Conservation (phyloP, 192 early-diverging fungal species). For the Borealophlyctis nickersoniae region DNA sequence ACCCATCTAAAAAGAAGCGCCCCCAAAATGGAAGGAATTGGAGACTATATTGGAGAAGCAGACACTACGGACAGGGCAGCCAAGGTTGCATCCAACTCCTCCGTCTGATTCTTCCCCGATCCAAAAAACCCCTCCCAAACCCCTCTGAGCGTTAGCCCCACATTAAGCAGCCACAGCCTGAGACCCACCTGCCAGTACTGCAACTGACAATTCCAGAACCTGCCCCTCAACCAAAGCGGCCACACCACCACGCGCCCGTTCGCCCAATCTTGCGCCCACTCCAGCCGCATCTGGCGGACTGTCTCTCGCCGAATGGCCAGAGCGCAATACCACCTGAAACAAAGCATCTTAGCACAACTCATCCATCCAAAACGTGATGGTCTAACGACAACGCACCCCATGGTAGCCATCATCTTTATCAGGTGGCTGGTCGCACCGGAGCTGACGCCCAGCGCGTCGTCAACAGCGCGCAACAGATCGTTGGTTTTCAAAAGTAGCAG, state of each 20-base stretch:
- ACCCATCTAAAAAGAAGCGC: background rate
- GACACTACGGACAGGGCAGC: no score
- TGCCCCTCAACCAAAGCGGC: background rate
- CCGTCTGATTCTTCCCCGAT: background rate
- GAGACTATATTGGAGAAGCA: no score
- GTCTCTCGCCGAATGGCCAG: constrained; percentile 23
- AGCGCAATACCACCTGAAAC: constrained; percentile 48
- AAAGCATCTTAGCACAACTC: no score
- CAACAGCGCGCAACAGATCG: constrained; percentile 73
- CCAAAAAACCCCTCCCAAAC: background rate
- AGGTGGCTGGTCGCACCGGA: constrained; percentile 21
- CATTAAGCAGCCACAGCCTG: background rate
- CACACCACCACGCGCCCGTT: background rate
- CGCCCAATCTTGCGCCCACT: background rate
- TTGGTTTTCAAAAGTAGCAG: constrained; percentile 89
- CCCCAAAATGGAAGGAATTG: background rate
- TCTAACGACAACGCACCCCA: no score
- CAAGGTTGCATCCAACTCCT: background rate
- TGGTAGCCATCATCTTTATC: constrained; percentile 25
- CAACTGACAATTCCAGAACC: background rate
- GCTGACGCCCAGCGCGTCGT: constrained; percentile 40
- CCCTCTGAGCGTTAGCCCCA: background rate
- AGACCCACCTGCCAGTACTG: background rate
- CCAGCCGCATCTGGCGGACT: constrained; percentile 9
- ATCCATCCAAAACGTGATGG: no score